phyloP scores from a whole-genome alignment of 208 protist genomes.

The Wallacemonas sp. region DNA sequence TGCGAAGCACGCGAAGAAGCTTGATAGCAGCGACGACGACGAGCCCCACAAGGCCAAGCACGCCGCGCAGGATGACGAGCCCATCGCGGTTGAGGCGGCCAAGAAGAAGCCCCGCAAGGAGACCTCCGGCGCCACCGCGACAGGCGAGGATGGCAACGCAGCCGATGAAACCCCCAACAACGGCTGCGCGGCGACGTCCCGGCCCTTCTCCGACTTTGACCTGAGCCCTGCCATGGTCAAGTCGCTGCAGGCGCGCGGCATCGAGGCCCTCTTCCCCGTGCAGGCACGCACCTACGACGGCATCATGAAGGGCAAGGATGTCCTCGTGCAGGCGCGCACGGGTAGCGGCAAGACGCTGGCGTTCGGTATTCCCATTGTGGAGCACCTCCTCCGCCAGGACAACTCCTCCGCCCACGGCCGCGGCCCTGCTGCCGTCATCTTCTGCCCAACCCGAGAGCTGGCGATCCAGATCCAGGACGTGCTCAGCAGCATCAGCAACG shows the following conservation, averaged over 20 bases:
- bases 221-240: slow-evolving; percentile 72
- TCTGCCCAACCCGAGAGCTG: slow-evolving; percentile 99
- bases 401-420: slow-evolving; percentile 36
- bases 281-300: slow-evolving; percentile 92
- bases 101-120: slow-evolving; percentile 28
- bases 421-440: slow-evolving; percentile 92
- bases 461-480: slow-evolving; percentile 98
- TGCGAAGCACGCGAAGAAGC: slow-evolving; percentile 24
- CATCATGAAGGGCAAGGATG: slow-evolving; percentile 91
- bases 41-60: slow-evolving; percentile 38
- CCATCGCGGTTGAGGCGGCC: background rate
- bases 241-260: slow-evolving; percentile 73
- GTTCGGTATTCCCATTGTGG: slow-evolving; percentile 92
- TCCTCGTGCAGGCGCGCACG: slow-evolving; percentile 91
- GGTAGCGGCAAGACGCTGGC: slow-evolving; percentile 96
- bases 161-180: slow-evolving; percentile 64
- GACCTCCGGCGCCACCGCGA: slow-evolving; percentile 2
- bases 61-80: slow-evolving; percentile 6
- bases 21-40: slow-evolving; percentile 39
- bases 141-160: slow-evolving; percentile 6
- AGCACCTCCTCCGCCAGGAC: slow-evolving; percentile 59
- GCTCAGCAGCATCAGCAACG: slow-evolving; percentile 81
- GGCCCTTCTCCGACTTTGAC: slow-evolving; percentile 85
- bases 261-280: slow-evolving; percentile 91
- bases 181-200: slow-evolving; percentile 54